phyloP scores from a whole-genome alignment of 306 rosid genomes.

The Medicago arabica region DNA sequence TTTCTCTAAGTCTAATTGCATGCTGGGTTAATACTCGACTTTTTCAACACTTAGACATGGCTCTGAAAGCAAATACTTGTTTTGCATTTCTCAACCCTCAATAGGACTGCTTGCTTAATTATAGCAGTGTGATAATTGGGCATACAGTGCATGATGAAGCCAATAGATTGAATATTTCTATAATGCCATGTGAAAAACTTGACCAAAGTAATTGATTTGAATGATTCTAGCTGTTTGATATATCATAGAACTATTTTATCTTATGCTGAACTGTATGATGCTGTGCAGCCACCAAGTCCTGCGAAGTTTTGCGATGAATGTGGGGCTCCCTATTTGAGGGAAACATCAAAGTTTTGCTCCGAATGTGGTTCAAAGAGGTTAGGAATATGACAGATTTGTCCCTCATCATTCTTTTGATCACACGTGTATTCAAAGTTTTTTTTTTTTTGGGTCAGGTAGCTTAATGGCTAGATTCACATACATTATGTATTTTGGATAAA shows the following conservation, averaged over 20 bases:
- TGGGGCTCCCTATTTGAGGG: constrained; percentile 84
- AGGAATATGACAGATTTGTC: constrained; percentile 55
- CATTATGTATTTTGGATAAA: constrained; percentile 27
- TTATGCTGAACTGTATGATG: constrained; percentile 14
- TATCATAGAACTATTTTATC: background rate
- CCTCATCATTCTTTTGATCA: constrained; percentile 19
- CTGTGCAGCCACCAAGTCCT: constrained; percentile 75
- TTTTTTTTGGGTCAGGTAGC: no score
- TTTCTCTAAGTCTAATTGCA: constrained; percentile 23
- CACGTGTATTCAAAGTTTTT: constrained; percentile 2
- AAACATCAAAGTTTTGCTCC: constrained; percentile 91
- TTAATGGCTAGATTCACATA: no score
- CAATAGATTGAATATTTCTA: constrained; percentile 5
- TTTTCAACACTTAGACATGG: constrained; percentile 33
- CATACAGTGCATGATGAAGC: background rate
- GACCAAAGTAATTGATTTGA: background rate
- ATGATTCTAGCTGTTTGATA: constrained; percentile 26
- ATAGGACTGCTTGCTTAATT: background rate
- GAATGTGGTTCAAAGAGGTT: constrained; percentile 91
- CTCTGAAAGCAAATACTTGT: constrained; percentile 17
- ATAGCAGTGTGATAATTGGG: constrained; percentile 7
- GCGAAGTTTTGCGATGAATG: constrained; percentile 96
- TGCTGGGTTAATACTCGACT: constrained; percentile 6
- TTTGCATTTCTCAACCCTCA: constrained; percentile 25
- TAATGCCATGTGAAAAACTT: constrained; percentile 18